A percentile compares a stretch with the other conserved stretches of the same genome.
Conservation (phyloP, 345 rosid genomes). For the Clarkia xantiana region DNA sequence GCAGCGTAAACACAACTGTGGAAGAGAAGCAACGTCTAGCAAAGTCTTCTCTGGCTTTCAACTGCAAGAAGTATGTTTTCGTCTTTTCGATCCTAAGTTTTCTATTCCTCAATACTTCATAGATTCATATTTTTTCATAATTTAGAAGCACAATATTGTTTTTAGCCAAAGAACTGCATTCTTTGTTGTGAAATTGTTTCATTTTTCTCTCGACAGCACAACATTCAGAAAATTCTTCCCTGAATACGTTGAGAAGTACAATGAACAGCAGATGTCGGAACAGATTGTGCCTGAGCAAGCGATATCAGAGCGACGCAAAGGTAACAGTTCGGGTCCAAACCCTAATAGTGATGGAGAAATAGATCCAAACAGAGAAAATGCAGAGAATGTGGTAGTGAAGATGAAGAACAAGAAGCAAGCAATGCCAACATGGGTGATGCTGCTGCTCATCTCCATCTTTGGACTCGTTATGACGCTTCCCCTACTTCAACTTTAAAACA, state of each 20-base stretch:
- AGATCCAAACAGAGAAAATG: constrained; percentile 11
- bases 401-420: constrained; percentile 46
- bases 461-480: constrained; percentile 97
- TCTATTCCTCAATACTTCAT: not conserved
- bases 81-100: not conserved
- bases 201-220: constrained; percentile 28
- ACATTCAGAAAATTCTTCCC: constrained; percentile 87
- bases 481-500: constrained; percentile 66
- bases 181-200: not conserved
- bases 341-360: constrained; percentile 26
- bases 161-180: not conserved
- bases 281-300: constrained; percentile 28
- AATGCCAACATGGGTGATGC: constrained; percentile 76
- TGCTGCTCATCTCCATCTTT: constrained; percentile 70
- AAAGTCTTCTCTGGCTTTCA: constrained; percentile 79
- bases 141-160: not conserved
- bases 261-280: constrained; percentile 47
- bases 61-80: constrained; percentile 76
- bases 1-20: constrained; percentile 69
- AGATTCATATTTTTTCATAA: not conserved
- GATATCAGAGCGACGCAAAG: constrained; percentile 25
- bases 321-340: constrained; percentile 16
- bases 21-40: constrained; percentile 85
- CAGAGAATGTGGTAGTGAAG: constrained; percentile 12
- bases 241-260: constrained; percentile 69